Percentiles rank a stretch among this genome's conserved stretches.
Evolutionary conservation across 2,329 filamentous ascomycete genomes (phyloP).

Genomic region (Diplodia intermedia): DNA sequence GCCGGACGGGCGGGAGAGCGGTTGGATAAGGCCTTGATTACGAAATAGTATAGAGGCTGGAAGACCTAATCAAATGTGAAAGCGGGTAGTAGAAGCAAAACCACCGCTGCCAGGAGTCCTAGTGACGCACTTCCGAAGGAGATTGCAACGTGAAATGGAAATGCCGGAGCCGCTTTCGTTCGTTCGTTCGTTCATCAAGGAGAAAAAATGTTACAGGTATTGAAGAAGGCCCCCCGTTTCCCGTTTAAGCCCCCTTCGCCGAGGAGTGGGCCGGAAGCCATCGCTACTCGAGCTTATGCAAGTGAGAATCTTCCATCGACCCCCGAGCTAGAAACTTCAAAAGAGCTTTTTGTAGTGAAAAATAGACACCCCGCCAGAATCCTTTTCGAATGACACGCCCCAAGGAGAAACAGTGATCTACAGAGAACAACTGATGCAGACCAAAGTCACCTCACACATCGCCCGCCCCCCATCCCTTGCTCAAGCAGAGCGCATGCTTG

Average conservation of each 20-base stretch:
- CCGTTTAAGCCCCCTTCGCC: not conserved
- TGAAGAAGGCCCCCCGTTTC: conserved; percentile 1
- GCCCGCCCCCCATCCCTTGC: not conserved
- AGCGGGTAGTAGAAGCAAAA: not conserved
- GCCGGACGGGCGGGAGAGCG: not conserved
- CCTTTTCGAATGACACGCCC: not conserved
- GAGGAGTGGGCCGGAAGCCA: not conserved
- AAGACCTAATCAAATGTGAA: not conserved
- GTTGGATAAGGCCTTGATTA: conserved; percentile 6
- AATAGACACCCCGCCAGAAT: conserved; percentile 20
- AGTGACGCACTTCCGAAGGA: not conserved
- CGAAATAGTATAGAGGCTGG: not conserved
- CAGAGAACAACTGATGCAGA: conserved; percentile 13
- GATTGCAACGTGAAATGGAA: conserved; percentile 14
- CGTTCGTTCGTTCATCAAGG: conserved; percentile 20
- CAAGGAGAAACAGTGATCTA: not conserved
- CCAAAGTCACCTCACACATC: not conserved
- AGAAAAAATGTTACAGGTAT: conserved; percentile 14
- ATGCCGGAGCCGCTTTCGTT: conserved; percentile 27
- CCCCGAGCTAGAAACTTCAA: not conserved
- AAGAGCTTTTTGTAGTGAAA: conserved; percentile 14
- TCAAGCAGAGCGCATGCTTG: too few species aligned
- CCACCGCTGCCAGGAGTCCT: conserved; percentile 8
- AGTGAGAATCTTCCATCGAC: conserved; percentile 16
- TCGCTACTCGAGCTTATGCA: conserved; percentile 25